Base-by-base conservation (phyloP, 1,139 yeast genomes). In the Ogataea hybrid region DNA sequence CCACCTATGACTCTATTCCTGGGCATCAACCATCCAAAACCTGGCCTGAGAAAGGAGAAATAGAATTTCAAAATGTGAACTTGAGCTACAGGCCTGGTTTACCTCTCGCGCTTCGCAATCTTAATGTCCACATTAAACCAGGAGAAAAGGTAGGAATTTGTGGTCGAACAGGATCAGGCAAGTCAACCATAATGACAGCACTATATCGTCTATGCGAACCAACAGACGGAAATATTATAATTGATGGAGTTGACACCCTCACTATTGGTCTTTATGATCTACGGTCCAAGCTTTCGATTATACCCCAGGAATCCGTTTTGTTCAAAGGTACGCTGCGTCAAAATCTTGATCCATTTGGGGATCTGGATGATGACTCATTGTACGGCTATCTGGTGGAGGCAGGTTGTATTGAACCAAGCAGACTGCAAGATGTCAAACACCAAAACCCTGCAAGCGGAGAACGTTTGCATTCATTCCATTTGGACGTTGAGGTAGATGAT, bases 91-190 rank as follows among this genome's bases (percentile, higher is more conserved):
- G 80, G 59, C 73, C 73, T 2, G 74, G 69, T 3, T 60, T 73
- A 39, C 75, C 77, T 14, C 60, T 68, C 42, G 70, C 69, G 35
- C 59, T 79, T 58, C 75, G 72, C 44, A 57, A 71, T 49, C 61
- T 78, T 34, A 58, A 61, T 31, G 58, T 78, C 32, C 53, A 58
- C 4, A 65, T 84, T 22, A 61, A 67, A 11, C 72, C 79, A 1
- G 73, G 77, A 12, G 79, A 76, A 53, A 75, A 75, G 52, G 67
- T 77, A 48, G 83, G 83, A 51, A 74, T 78, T 43, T 77, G 83
- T 65, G 84, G 84, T 37, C 69, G 84, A 60, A 78, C 83, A 1
- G 84, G 84, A 59, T 83, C 83, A 32, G 84, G 84, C 53, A 78
- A 78, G 55, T 73, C 81, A 1, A 74, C 82, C 2, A 72, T 78